A percentile compares a stretch with the other conserved stretches of the same genome.
These are phyloP conservation scores for Gnomoniopsis sp. DNA, from an alignment of 2,329 filamentous ascomycete genomes.

Conservation along the genomic window DNA sequence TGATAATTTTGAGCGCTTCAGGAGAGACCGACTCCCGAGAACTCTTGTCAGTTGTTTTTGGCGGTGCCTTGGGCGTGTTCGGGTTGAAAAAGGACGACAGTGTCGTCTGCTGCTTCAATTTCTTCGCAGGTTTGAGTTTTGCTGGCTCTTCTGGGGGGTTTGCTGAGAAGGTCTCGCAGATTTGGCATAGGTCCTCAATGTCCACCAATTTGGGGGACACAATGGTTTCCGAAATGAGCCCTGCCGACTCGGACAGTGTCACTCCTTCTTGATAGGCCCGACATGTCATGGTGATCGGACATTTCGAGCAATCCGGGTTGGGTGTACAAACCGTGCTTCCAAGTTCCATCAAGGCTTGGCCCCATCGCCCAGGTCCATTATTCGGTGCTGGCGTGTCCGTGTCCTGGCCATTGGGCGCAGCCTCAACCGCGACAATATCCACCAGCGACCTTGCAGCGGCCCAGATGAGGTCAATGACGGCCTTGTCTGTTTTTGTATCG, in stretches of 20 bases:
- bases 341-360: constrained; percentile 63
- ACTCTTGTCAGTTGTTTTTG: not conserved
- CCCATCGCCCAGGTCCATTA: constrained; percentile 57
- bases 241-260: constrained; percentile 24
- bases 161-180: constrained; percentile 48
- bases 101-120: constrained; percentile 28
- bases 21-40: not conserved
- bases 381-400: constrained; percentile 30
- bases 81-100: constrained; percentile 32
- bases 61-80: not conserved
- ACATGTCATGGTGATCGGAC: constrained; percentile 50
- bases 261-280: constrained; percentile 48
- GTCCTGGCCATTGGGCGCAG: constrained; percentile 16
- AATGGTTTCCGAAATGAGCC: not conserved
- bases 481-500: constrained; percentile 54
- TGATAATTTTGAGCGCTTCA: constrained; percentile 31
- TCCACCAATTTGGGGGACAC: constrained; percentile 28
- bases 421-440: constrained; percentile 44
- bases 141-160: constrained; percentile 21
- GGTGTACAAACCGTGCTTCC: constrained; percentile 61
- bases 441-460: constrained; percentile 54
- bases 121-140: not conserved
- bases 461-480: constrained; percentile 53
- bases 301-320: constrained; percentile 51
- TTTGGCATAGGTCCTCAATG: constrained; percentile 47